Evolutionary conservation across 805 yeast genomes (phyloP), one percentile per base, ranked within the genome.

Genomic region (Metschnikowia similis): DNA sequence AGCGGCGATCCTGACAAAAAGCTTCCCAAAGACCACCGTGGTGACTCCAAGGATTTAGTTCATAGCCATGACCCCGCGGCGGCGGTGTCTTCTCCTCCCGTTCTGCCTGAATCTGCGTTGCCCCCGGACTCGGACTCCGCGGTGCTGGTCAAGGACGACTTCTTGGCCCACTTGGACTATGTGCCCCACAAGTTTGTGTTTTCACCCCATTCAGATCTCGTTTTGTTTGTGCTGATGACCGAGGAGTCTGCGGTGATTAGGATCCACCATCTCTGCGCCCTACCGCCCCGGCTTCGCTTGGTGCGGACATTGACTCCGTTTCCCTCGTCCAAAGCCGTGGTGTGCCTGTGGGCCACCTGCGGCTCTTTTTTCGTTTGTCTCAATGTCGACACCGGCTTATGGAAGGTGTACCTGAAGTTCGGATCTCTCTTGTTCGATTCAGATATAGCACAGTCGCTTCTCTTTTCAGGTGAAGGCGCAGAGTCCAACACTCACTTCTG

Each of bases 341-440:
- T 17, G 16, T 48, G 49, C 8, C 32, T 10, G 8, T 73, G 77
- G 77, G 62, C 76, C 1, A 63, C 70, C 1, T 61, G 69, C 51
- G 78, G 77, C 3, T 57, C 56, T 17, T 71, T 65, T 48, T 68
- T 71, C 40, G 48, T 57, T 10, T 29, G 61, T 6, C 50, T 63
- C 6, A 57, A 62, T 48, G 32, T 45, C 3, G 35, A 48, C 6
- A 51, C 63, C 21, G 65, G 64, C 1, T 45, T 47, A 35, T 73
- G 76, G 76, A 56, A 60, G 14, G 52, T 71, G 14, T 53, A 59
- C 35, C 65, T 75, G 5, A 66, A 63, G 51, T 70, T 71, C 50
- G 77, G 77, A 2, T 58, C 61, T 30, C 48, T 52, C 5, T 52
- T 62, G 6, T 71, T 69, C 50, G 64, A 63, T 47, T 65, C 73